phyloP scores from a whole-genome alignment of 208 protist species.

The Leishmania tropica region DNA sequence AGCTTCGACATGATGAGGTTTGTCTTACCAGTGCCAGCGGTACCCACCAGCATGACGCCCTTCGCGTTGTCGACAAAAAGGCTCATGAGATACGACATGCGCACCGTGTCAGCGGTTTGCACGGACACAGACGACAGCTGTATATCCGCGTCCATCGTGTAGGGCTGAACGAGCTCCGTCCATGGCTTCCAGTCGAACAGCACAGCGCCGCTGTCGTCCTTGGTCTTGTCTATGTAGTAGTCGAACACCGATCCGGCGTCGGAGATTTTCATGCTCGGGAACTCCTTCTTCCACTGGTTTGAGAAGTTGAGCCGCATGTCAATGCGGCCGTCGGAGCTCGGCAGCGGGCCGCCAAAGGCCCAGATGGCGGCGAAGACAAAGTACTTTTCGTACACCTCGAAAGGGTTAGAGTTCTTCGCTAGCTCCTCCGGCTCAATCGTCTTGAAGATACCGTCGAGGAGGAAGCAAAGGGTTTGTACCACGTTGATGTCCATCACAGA shows the following conservation, averaged over 20 bases:
- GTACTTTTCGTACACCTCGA: slow-evolving; percentile 97
- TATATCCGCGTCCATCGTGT: slow-evolving; percentile 84
- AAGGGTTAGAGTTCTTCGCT: slow-evolving; percentile 80
- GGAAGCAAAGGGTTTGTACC: slow-evolving; percentile 96
- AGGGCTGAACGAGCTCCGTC: slow-evolving; percentile 92
- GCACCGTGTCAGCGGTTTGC: slow-evolving; percentile 95
- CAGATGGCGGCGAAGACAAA: slow-evolving; percentile 98
- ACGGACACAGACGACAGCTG: slow-evolving; percentile 94
- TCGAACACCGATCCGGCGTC: slow-evolving; percentile 95
- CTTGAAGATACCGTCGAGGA: slow-evolving; percentile 95
- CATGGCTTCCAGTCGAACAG: slow-evolving; percentile 93
- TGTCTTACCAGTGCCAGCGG: slow-evolving; percentile 98
- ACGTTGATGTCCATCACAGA: slow-evolving; percentile 95
- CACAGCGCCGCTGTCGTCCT: slow-evolving; percentile 77
- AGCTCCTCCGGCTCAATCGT: slow-evolving; percentile 86
- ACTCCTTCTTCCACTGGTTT: slow-evolving; percentile 96
- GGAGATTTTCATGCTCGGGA: slow-evolving; percentile 92
- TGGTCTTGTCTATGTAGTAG: slow-evolving; percentile 94
- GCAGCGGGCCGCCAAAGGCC: slow-evolving; percentile 96
- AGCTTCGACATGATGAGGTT: slow-evolving; percentile 97
- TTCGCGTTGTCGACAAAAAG: slow-evolving; percentile 93
- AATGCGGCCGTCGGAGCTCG: slow-evolving; percentile 93
- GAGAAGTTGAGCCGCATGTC: slow-evolving; percentile 95
- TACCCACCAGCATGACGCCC: slow-evolving; percentile 97
- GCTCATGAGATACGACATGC: slow-evolving; percentile 95